Base-by-base conservation (phyloP, 768 basidiomycete genomes). In the Panellus pusillus region DNA sequence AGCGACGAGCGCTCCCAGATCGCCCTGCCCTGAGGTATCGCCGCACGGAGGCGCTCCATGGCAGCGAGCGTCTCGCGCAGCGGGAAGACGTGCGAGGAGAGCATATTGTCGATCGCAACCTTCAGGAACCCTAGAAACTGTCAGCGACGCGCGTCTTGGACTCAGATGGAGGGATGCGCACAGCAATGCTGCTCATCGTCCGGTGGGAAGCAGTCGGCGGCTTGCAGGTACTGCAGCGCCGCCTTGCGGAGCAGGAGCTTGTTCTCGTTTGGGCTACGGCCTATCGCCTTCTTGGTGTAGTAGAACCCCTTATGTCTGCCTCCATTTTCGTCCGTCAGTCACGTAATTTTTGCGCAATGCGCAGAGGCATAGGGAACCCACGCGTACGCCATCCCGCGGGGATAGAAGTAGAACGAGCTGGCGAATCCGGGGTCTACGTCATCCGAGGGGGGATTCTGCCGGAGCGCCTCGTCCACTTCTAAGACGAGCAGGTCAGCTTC, bases 121-220 rank as follows among this genome's bases (percentile, higher is more conserved):
- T 53, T 35, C 24, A 57, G 9, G 18, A 44, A 57, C 32, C 31
- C 56, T 57, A 35, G 3, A 8, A 11, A 35, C n/a, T 13, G 19
- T 20, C 6, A 28, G 15, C 9, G 9, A 17, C 35, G 24, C 24
- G 24, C 24, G 24, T 24, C 24, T 24, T 24, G 24, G 24, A 24
- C 24, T 24, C 24, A 24, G 6, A 24, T 24, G 24, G 24, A 24
- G 24, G 24, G 24, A 24, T 6, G 24, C 58, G 6, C 50, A 61
- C 63, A 60, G 1, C 52, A 51, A 27, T 64, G 58, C 7, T 49
- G 27, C 41, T 64, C 63, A 46, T 64, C 63, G 46, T 64, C 63
- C 18, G 45, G 15, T 13, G 63, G 61, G 54, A 53, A 58, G 42
- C 28, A 50, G n/a, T 51, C 42, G 8, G 58, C 58, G 12, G 63